Evolutionary conservation across 1,284 basidiomycete species (phyloP).

Genomic region (Thecaphora thlaspeos): DNA sequence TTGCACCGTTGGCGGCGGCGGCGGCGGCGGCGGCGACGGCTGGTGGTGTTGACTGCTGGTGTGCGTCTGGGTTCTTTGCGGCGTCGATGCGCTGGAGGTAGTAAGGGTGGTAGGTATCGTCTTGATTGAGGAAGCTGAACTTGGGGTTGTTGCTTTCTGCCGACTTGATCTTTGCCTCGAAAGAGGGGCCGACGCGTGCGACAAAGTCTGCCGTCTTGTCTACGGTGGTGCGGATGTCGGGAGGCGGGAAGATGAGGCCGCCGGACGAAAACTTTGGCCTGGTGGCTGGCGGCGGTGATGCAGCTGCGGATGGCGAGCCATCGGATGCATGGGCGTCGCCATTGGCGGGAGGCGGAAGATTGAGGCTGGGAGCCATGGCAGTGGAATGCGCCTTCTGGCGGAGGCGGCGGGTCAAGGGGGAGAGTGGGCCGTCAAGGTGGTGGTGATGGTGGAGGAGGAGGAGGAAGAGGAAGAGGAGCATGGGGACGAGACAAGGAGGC

Average conservation of each 20-base stretch:
- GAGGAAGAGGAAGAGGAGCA: too few relatives aligned
- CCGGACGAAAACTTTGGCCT: constrained; percentile 37
- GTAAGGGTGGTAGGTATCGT: constrained; percentile 54
- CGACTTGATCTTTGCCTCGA: constrained; percentile 51
- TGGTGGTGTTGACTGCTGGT: constrained; percentile 2
- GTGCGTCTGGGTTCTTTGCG: constrained; percentile 28
- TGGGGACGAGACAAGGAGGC: too few relatives aligned
- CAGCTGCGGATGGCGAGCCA: too few relatives aligned
- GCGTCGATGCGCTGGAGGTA: constrained; percentile 47
- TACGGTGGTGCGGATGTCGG: constrained; percentile 73
- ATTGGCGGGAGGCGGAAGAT: constrained; percentile 44
- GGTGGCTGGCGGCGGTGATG: constrained; percentile 14
- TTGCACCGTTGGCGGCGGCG: not conserved
- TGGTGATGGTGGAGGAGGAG: too few relatives aligned
- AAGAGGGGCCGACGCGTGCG: constrained; percentile 61
- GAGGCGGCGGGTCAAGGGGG: too few relatives aligned
- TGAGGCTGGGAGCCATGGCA: constrained; percentile 19
- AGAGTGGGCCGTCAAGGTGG: too few relatives aligned
- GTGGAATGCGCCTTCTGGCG: too few relatives aligned
- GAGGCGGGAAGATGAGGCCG: constrained; percentile 59
- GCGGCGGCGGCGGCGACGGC: constrained; percentile 7
- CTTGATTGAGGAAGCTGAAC: constrained; percentile 49
- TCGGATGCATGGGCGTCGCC: too few relatives aligned
- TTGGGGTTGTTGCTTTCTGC: constrained; percentile 48
- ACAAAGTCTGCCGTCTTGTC: constrained; percentile 95